Percentiles rank a stretch among this genome's conserved stretches.
Evolutionary conservation across 805 yeast genomes (phyloP).

Genomic region (Candida hispaniensis): DNA sequence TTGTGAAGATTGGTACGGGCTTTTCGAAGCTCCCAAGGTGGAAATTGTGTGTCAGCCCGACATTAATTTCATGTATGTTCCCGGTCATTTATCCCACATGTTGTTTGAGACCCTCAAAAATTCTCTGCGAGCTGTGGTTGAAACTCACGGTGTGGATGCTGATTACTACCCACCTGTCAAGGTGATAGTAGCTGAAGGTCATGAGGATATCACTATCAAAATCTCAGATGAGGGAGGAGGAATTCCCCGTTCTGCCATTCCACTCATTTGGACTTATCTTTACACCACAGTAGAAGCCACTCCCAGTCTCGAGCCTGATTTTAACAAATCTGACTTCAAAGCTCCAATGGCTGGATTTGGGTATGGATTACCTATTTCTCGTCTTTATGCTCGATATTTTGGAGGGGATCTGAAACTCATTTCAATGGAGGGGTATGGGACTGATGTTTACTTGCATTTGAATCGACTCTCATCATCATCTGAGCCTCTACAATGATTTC

Average conservation of each 20-base stretch:
- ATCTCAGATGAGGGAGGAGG: constrained; percentile 94
- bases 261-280: constrained; percentile 82
- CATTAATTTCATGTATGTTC: constrained; percentile 79
- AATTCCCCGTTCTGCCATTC: constrained; percentile 71
- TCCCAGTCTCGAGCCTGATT: constrained; percentile 52
- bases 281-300: constrained; percentile 76
- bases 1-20: constrained; percentile 83
- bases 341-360: constrained; percentile 96
- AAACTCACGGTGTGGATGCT: constrained; percentile 57
- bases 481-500: constrained; percentile 52
- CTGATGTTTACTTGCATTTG: constrained; percentile 81
- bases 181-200: constrained; percentile 78
- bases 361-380: constrained; percentile 77
- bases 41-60: constrained; percentile 66
- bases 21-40: constrained; percentile 77
- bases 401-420: constrained; percentile 84
- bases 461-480: constrained; percentile 64
- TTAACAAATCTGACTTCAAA: constrained; percentile 51
- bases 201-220: constrained; percentile 83
- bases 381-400: constrained; percentile 79
- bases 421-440: constrained; percentile 90
- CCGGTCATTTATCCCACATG: constrained; percentile 88
- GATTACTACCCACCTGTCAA: constrained; percentile 73
- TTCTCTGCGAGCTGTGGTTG: constrained; percentile 81
- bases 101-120: constrained; percentile 79